Conservation (phyloP, 768 basidiomycete species). For the Lentinula boryana region DNA sequence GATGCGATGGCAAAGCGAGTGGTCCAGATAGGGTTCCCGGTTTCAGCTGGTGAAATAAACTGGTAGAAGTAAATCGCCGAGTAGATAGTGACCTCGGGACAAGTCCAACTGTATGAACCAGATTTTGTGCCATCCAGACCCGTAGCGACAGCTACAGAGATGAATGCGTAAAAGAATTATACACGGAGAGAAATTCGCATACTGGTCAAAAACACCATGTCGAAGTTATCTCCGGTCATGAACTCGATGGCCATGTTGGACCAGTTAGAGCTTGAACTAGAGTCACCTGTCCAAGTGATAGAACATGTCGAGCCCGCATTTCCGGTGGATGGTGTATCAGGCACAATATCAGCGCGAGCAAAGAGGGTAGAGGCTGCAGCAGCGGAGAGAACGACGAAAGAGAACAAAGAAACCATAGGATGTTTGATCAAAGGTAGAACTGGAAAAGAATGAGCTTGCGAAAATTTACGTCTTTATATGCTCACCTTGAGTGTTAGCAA, state of each 20-base stretch:
- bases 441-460: neutral
- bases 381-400: constrained; percentile 31
- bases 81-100: constrained; percentile 65
- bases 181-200: constrained; percentile 17
- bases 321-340: constrained; percentile 56
- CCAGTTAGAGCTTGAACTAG: constrained; percentile 50
- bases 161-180: neutral
- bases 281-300: constrained; percentile 56
- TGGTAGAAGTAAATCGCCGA: constrained; percentile 80
- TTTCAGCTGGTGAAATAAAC: constrained; percentile 43
- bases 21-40: constrained; percentile 51
- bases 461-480: neutral
- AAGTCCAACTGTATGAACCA: constrained; percentile 49
- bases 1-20: constrained; percentile 72
- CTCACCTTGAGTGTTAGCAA: neutral
- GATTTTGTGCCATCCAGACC: constrained; percentile 56
- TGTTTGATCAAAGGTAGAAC: neutral
- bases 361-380: constrained; percentile 25
- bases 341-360: constrained; percentile 53
- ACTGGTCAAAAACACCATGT: constrained; percentile 68
- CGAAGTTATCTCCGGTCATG: constrained; percentile 71
- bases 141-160: constrained; percentile 49
- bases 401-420: constrained; percentile 32
- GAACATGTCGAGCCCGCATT: constrained; percentile 50
- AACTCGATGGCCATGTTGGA: constrained; percentile 68